Percentiles rank a stretch among this genome's conserved stretches.
phyloP scores from a whole-genome alignment of 2,329 filamentous ascomycete genomes.

The Metarhizium humberi region DNA sequence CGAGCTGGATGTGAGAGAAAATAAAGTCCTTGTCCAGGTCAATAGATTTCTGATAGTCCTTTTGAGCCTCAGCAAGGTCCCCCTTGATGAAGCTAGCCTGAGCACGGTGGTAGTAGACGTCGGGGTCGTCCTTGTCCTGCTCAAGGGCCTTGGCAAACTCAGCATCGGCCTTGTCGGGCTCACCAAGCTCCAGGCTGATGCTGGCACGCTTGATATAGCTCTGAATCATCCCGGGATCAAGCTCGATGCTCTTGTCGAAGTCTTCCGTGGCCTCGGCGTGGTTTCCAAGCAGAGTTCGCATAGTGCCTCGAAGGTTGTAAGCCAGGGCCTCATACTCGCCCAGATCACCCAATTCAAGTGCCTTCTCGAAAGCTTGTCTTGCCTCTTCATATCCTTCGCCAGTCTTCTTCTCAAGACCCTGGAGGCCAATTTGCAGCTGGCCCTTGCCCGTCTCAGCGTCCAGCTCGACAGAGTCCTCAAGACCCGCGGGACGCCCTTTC shows the following conservation, averaged over 20 bases:
- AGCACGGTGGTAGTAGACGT: conserved; percentile 98
- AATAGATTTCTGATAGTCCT: conserved; percentile 99
- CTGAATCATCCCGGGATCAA: conserved; percentile 81
- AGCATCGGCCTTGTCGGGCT: conserved; percentile 74
- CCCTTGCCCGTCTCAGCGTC: conserved; percentile 71
- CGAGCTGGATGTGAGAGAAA: conserved; percentile 98
- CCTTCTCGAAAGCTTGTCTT: conserved; percentile 75
- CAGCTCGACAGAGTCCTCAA: conserved; percentile 75
- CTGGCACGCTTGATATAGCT: conserved; percentile 98
- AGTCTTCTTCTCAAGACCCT: conserved; percentile 76
- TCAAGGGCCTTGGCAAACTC: conserved; percentile 81
- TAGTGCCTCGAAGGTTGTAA: conserved; percentile 94
- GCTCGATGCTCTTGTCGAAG: conserved; percentile 84
- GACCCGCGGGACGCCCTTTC: conserved; percentile 66
- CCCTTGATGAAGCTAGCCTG: conserved; percentile 97
- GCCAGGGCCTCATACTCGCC: conserved; percentile 81
- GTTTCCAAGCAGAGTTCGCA: conserved; percentile 85
- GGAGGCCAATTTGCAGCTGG: conserved; percentile 74
- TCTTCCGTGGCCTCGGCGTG: conserved; percentile 75
- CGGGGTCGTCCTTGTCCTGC: conserved; percentile 81
- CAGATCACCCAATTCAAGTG: conserved; percentile 71
- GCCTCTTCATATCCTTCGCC: conserved; percentile 88
- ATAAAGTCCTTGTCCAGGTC: conserved; percentile 94
- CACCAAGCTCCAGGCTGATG: conserved; percentile 90
- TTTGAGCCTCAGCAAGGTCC: conserved; percentile 86